Evolutionary conservation across 2,329 filamentous ascomycete species (phyloP), one percentile per base, ranked within the genome.

Genomic region (Colletotrichum camelliae): DNA sequence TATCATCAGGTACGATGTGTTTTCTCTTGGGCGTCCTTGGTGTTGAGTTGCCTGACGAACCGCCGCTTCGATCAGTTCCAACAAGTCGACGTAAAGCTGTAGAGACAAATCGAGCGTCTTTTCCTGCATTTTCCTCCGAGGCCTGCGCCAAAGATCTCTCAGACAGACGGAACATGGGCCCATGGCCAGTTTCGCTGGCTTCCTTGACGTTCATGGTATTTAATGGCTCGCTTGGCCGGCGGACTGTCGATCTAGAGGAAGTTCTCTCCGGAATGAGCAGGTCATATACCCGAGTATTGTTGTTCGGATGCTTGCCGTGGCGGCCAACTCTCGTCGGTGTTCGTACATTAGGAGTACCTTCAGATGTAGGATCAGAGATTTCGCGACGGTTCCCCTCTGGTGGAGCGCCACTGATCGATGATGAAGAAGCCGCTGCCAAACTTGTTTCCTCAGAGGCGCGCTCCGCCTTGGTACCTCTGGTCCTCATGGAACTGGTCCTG

Each of bases 241-340:
- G 21, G 48, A 39, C 13, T 37, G 29, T 64, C 13, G 43, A 57
- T 18, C 77, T 81, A 8, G 82, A 83, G 2, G 81, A 84, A 16
- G 77, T 81, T 3, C 81, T 79, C 35, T 78, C 81, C 39, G 81
- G 80, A 2, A 83, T 75, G 7, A 79, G 74, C 3, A 80, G 78
- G 3, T 80, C 60, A 4, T 78, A 80, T 16, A 82, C 67, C 5
- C 35, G 73, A 4, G 79, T 77, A 8, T 77, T 78, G 4, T 37
- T 27, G 4, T 7, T 13, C 31, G 37, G 55, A 31, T 16, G 24
- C 5, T 10, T 29, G 24, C 16, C 37, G 21, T 6, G 24, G 18
- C 21, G 16, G n/a, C 18, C 18, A 48, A 43, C 39, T 10, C 13
- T 37, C 35, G 16, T 48, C 16, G 61, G 37, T 65, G 29, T 29